Conservation (phyloP, 2,329 filamentous ascomycete genomes). For the Exophiala dermatitidis region DNA sequence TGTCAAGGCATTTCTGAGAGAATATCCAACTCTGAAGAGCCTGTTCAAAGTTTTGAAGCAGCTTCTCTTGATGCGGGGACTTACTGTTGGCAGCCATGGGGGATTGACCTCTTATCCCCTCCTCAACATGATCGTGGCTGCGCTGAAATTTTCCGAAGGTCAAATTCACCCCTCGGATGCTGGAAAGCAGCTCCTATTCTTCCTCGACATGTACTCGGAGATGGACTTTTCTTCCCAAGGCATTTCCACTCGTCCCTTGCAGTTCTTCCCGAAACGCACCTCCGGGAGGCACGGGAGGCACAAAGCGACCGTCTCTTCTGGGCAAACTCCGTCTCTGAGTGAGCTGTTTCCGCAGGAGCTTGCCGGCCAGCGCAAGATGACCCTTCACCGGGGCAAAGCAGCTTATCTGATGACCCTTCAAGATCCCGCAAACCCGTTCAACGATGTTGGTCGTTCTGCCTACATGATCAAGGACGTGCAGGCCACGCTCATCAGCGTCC, state of each 20-base stretch:
- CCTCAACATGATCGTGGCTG: slow-evolving; percentile 52
- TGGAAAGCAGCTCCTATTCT: slow-evolving; percentile 41
- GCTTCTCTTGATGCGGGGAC: slow-evolving; percentile 44
- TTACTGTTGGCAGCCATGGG: slow-evolving; percentile 43
- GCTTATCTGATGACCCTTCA: slow-evolving; percentile 47
- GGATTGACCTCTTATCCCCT: slow-evolving; percentile 50
- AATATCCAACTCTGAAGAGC: slow-evolving; percentile 44
- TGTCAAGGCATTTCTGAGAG: slow-evolving; percentile 41
- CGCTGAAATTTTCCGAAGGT: slow-evolving; percentile 41
- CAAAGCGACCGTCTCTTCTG: background rate
- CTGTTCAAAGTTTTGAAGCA: slow-evolving; percentile 47
- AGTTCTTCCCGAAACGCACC: slow-evolving; percentile 37
- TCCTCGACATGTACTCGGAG: slow-evolving; percentile 46
- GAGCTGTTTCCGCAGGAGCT: slow-evolving; percentile 10
- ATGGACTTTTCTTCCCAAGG: slow-evolving; percentile 43
- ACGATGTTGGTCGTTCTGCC: slow-evolving; percentile 47
- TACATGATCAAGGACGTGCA: slow-evolving; percentile 47
- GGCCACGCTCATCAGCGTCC: slow-evolving; percentile 33
- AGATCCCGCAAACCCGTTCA: slow-evolving; percentile 52
- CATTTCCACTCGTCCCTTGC: slow-evolving; percentile 44
- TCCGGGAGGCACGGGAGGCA: slow-evolving; percentile 5
- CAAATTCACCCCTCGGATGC: slow-evolving; percentile 29
- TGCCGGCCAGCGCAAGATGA: slow-evolving; percentile 8
- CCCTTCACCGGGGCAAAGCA: slow-evolving; percentile 2
- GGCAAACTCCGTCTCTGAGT: background rate